A percentile compares a stretch with the other conserved stretches of the same genome.
Conservation (phyloP, 2,329 filamentous ascomycete genomes). For the Paecilomyces formosus region DNA sequence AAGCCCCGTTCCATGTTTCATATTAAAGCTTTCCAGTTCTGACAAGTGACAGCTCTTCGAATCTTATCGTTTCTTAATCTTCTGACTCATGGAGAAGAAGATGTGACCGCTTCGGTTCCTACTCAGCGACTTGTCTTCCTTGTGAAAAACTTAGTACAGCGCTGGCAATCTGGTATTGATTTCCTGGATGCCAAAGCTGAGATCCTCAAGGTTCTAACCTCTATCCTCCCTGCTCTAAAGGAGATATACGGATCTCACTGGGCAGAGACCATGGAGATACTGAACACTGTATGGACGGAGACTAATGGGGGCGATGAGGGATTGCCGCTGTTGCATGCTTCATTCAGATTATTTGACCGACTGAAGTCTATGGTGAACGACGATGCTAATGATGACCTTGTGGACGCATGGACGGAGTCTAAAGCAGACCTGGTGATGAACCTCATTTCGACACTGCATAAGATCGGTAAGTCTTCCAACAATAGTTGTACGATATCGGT, state of each 20-base stretch:
- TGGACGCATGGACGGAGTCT: conserved; percentile 62
- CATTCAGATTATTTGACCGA: conserved; percentile 60
- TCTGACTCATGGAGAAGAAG: conserved; percentile 43
- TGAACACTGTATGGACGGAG: conserved; percentile 51
- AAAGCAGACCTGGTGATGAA: conserved; percentile 53
- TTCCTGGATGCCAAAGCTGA: conserved; percentile 27
- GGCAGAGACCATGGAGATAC: conserved; percentile 57
- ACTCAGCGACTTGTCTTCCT: conserved; percentile 71
- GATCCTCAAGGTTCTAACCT: conserved; percentile 37
- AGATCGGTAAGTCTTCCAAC: conserved; percentile 28
- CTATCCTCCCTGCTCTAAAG: conserved; percentile 64
- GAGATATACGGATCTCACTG: conserved; percentile 87
- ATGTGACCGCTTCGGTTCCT: conserved; percentile 41
- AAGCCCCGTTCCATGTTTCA: conserved; percentile 8
- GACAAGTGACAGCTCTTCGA: conserved; percentile 31
- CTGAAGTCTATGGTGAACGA: conserved; percentile 53
- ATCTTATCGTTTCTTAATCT: conserved; percentile 49
- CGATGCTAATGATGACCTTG: conserved; percentile 78
- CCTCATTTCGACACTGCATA: conserved; percentile 34
- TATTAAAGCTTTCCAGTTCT: conserved; percentile 5
- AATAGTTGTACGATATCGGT: neutral
- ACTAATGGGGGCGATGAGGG: conserved; percentile 41
- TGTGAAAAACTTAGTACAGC: conserved; percentile 67
- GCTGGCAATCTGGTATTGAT: conserved; percentile 57
- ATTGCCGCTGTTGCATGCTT: conserved; percentile 61